phyloP scores from a whole-genome alignment of 2,329 filamentous ascomycete species.

The Didymella arachidicola region DNA sequence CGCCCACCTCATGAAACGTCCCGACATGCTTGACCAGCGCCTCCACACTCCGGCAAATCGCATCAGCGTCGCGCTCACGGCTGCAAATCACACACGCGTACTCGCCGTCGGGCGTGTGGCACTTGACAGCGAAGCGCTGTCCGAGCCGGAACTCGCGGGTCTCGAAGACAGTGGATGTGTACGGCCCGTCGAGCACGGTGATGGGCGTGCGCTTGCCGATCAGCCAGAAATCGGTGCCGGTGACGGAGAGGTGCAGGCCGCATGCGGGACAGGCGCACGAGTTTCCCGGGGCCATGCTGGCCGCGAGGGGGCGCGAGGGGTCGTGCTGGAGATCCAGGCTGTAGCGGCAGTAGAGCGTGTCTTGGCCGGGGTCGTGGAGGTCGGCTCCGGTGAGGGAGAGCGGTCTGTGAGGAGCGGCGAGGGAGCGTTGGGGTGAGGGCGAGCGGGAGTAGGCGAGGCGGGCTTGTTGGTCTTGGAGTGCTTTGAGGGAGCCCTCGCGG shows the following conservation, averaged over 20 bases:
- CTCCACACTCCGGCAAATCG: slow-evolving; percentile 46
- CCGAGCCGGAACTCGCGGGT: slow-evolving; percentile 48
- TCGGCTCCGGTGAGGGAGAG: no score
- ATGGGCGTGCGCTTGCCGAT: slow-evolving; percentile 47
- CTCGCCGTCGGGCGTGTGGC: slow-evolving; percentile 47
- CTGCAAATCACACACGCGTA: slow-evolving; percentile 50
- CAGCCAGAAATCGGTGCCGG: slow-evolving; percentile 49
- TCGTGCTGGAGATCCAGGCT: slow-evolving; percentile 46
- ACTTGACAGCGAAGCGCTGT: slow-evolving; percentile 51
- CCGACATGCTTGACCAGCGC: slow-evolving; percentile 49
- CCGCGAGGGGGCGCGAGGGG: slow-evolving; percentile 40
- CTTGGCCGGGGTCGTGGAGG: slow-evolving; percentile 7
- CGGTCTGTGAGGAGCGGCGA: slow-evolving; percentile 32
- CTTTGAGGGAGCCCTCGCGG: slow-evolving; percentile 52
- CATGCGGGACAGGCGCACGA: slow-evolving; percentile 44
- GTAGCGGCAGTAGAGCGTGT: slow-evolving; percentile 47
- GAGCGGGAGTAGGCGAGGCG: slow-evolving; percentile 37
- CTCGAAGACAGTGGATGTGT: slow-evolving; percentile 45
- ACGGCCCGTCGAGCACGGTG: slow-evolving; percentile 36
- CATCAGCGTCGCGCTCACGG: slow-evolving; percentile 45
- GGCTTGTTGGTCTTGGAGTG: slow-evolving; percentile 47
- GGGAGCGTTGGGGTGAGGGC: slow-evolving; percentile 30
- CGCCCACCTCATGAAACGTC: slow-evolving; percentile 42
- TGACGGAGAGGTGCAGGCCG: slow-evolving; percentile 36
- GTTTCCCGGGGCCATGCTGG: slow-evolving; percentile 44